Evolutionary conservation across 352 stramenopile species (phyloP), one percentile per base, ranked within the genome.

Genomic region (Globisporangium uncinulatum): DNA sequence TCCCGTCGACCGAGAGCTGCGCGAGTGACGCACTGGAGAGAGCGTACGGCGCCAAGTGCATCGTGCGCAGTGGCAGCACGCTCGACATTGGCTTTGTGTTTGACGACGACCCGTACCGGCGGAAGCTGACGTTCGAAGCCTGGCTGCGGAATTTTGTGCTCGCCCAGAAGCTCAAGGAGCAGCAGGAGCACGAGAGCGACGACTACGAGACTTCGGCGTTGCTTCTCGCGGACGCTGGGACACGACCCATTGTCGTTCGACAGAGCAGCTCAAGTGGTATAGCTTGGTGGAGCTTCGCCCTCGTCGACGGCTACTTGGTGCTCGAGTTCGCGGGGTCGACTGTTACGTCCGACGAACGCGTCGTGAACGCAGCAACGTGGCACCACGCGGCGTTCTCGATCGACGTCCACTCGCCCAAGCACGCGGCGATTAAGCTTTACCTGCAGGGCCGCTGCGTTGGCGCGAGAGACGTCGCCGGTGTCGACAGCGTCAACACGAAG

Each of bases 91-190:
- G 71, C 43, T 71, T 78, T 11, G 68, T 66, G 17, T 93, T 87
- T 58, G 83, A 93, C 57, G 81, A 93, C 31, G 83, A 93, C 47
- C 83, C 83, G 53, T 93, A 92, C 55, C 73, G 83, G 19, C 77
- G 83, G 36, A 83, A 89, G 60, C 62, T 93, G 44, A 90, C 83
- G 8, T 72, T 91, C 36, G 83, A 93, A 51, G 66, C 60, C n/a
- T 93, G 83, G 83, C 55, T 90, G 24, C 77, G 78, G 37, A 87
- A 89, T 63, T 78, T 75, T 55, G 62, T 54, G 29, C 54, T 87
- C 21, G 66, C 65, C 2, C 47, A 55, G 7, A 54, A 64, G 14
- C 39, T 72, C 6, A 65, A 74, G 54, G 71, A 71, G 53, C 59
- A 65, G 55, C 59, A 82, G 44, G 55, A 71, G 51, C 57, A 72